Base-by-base conservation (phyloP, 2,329 filamentous ascomycete species). In the Colletotrichum shisoi region DNA sequence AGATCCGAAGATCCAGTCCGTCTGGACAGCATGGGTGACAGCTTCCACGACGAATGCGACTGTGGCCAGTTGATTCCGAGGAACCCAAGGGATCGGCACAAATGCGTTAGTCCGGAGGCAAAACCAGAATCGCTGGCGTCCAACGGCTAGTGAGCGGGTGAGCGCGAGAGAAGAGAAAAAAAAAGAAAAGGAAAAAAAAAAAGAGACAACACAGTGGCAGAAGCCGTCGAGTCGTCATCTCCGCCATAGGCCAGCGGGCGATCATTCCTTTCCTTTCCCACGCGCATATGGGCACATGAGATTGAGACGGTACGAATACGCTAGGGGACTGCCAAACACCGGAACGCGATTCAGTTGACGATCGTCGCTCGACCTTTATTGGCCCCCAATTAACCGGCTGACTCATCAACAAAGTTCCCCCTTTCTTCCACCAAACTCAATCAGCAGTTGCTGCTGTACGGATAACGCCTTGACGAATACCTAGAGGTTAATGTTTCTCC, bases 51-150 rank as follows among this genome's bases (percentile, higher is more conserved):
- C 34, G 57, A 45, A 67, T 67, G 56, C 48, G 27, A 67, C 54
- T 59, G 34, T 56, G 54, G 42, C 65, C 65, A 61, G 61, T 51
- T 67, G 49, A 34, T 67, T 59, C 61, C 65, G 65, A 67, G 44
- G 49, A 60, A 57, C 54, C 31, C 31, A 34, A 9, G 31, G 31
- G 31, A 9, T 34, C 31, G 31, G 31, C 31, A 34, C 31, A 9
- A 34, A 34, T 54, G 40, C 34, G 19, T 39, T 54, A 3, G 4
- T 12, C 3, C 15, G 2, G 17, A n/a, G 40, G 8, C n/a, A n/a
- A 8, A n/a, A 8, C 17, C 40, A n/a, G 17, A n/a, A n/a, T 44
- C 40, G 40, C 7, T 19, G 8, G 9, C 8, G 31, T 34, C 31
- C 31, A 34, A 34, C 8, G 31, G 31, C 31, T 34, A 8, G 31